These are phyloP conservation scores for Candida schatavii DNA, from an alignment of 805 yeast genomes.

Conservation along the genomic window DNA sequence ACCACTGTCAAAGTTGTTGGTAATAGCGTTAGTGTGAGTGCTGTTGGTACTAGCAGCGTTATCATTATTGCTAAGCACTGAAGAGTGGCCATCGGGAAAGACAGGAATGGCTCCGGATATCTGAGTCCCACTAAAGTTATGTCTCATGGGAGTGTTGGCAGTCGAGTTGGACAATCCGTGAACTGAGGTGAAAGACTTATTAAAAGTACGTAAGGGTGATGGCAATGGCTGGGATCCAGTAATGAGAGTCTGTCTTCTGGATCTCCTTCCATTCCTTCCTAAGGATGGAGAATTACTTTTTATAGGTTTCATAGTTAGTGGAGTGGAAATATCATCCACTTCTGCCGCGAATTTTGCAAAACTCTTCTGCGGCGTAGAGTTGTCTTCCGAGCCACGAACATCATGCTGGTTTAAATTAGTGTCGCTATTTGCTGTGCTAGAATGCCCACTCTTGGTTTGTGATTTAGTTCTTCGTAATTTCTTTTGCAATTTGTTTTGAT, in stretches of 20 bases:
- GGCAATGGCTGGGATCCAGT: conserved; percentile 94
- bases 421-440: not conserved
- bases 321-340: not conserved
- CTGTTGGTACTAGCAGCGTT: not conserved
- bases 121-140: conserved; percentile 7
- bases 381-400: not conserved
- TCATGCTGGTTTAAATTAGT: not conserved
- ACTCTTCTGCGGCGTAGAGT: not conserved
- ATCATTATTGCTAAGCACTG: not conserved
- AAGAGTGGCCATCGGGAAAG: not conserved
- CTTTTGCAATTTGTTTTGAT: conserved; percentile 43
- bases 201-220: conserved; percentile 70
- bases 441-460: conserved; percentile 15
- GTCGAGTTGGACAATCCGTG: conserved; percentile 37
- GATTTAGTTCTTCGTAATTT: conserved; percentile 40
- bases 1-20: too few relatives aligned
- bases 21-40: too few relatives aligned
- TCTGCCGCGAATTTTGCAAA: not conserved
- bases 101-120: not conserved
- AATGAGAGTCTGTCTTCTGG: conserved; percentile 72
- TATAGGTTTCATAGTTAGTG: conserved; percentile 3
- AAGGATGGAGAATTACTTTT: conserved; percentile 32
- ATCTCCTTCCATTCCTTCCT: conserved; percentile 46
- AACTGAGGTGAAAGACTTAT: conserved; percentile 37
- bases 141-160: conserved; percentile 37